Evolutionary conservation across 495 filamentous ascomycete species (phyloP), one percentile per base, ranked within the genome.

Genomic region (Penicillium samsonianum): DNA sequence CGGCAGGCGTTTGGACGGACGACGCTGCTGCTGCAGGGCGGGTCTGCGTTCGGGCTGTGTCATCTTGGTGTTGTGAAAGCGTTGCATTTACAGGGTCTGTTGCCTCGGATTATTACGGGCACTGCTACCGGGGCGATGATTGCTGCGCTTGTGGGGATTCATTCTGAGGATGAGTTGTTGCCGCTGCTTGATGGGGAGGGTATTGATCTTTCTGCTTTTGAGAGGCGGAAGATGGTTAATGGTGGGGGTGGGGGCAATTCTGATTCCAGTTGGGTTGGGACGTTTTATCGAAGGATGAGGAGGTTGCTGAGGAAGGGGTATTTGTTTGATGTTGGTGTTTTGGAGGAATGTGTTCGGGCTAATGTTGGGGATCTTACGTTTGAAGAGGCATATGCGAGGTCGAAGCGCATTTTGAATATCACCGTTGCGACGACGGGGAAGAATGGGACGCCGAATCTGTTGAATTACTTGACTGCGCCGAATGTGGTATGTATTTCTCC

Each of bases 401-500:
- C 91, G 11, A 94, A 92, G 65, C 79, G 91, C 30, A 87, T 96
- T 22, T 78, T 98, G 58, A 96, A 96, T 67, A 96, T 98, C 67
- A 96, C 91, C 1, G 87, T 98, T 40, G 87, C 88, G 2, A 88
- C 87, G 3, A 82, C 82, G 9, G 84, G 83, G 12, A 80, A 86
- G 41, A 84, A 84, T n/a, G 90, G 89, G 45, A 84, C 90, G 2
- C 93, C 93, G 9, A 91, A 88, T 56, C 71, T 96, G 20, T 80
- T 98, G 7, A 98, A 98, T 71, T 94, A 98, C 65, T 75, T 98
- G 49, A 98, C 93, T 14, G 90, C 93, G 12, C 93, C 93, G 23
- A 94, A 98, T 65, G 92, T 98, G 63, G 88, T 92, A 83, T 53
- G 87, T 86, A 1, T 54, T 14, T 42, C 12, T 59, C 11, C 19